phyloP scores from a whole-genome alignment of 1,284 basidiomycete genomes.

The Microbotryomycetes sp. region DNA sequence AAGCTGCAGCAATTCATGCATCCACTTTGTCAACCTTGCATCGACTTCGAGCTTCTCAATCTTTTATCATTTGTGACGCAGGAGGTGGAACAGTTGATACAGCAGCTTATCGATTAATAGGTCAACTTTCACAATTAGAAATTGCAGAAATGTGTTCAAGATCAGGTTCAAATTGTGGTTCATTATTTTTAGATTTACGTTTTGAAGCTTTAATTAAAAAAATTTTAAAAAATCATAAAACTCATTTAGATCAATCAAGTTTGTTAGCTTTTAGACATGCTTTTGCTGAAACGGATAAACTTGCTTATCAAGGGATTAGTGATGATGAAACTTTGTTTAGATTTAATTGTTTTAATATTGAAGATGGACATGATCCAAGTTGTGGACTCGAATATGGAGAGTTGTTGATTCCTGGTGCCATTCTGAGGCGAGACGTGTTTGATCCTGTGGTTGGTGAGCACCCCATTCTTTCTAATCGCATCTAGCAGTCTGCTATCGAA shows the following conservation, averaged over 20 bases:
- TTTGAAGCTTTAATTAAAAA: conserved; percentile 67
- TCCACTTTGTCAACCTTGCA: conserved; percentile 67
- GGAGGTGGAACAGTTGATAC: conserved; percentile 71
- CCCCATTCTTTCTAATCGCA: not conserved
- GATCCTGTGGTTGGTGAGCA: conserved; percentile 59
- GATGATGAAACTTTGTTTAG: conserved; percentile 64
- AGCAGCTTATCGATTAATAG: conserved; percentile 72
- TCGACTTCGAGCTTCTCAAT: conserved; percentile 64
- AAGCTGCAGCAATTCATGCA: conserved; percentile 76
- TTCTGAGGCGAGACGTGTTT: conserved; percentile 67
- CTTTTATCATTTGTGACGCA: conserved; percentile 71
- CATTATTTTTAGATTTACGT: conserved; percentile 70
- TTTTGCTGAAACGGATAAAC: conserved; percentile 73
- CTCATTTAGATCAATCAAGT: conserved; percentile 64
- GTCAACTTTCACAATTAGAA: conserved; percentile 63
- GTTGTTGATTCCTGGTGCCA: conserved; percentile 63
- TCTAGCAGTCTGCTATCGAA: too few species aligned
- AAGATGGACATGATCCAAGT: conserved; percentile 53
- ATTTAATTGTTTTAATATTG: conserved; percentile 48
- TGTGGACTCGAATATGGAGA: conserved; percentile 70
- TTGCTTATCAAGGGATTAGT: conserved; percentile 49
- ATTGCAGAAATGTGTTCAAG: conserved; percentile 77
- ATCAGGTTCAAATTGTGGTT: conserved; percentile 72
- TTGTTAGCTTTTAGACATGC: conserved; percentile 75
- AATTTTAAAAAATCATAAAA: conserved; percentile 63